Conservation (phyloP, 2,329 filamentous ascomycete species). For the Alternaria postmessia region DNA sequence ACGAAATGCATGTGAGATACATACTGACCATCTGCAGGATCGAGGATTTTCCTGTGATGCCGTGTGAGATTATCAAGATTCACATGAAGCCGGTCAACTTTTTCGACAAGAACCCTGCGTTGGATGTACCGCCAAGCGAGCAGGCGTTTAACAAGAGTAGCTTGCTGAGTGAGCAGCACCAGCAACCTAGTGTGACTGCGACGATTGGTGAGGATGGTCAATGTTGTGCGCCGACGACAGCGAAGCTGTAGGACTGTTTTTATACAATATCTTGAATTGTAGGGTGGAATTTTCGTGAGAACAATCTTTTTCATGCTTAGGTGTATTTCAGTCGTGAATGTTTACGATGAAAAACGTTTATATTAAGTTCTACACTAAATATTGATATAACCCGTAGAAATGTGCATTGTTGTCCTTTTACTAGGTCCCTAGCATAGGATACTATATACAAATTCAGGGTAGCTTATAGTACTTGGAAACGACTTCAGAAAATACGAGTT, state of each 20-base stretch:
- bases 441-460: too few relatives aligned
- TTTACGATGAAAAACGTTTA: too few relatives aligned
- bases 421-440: too few relatives aligned
- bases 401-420: fast-evolving
- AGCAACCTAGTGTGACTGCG: constrained; percentile 48
- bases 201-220: constrained; percentile 47
- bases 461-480: too few relatives aligned
- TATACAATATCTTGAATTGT: background rate
- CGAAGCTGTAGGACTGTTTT: constrained; percentile 4
- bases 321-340: too few relatives aligned
- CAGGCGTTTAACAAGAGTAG: constrained; percentile 58
- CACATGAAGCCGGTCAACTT: constrained; percentile 67
- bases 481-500: background rate
- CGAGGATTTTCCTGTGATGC: constrained; percentile 51
- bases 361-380: too few relatives aligned
- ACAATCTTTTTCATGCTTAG: background rate
- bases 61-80: constrained; percentile 65
- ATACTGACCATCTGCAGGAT: constrained; percentile 29
- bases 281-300: background rate
- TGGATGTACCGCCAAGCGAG: constrained; percentile 65
- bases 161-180: constrained; percentile 48
- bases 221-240: constrained; percentile 50
- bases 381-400: too few relatives aligned
- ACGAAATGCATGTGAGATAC: too few relatives aligned
- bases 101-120: constrained; percentile 65